Evolutionary conservation across 1,284 basidiomycete species (phyloP), one percentile per base, ranked within the genome.

Genomic region (Cryptococcus floricola): DNA sequence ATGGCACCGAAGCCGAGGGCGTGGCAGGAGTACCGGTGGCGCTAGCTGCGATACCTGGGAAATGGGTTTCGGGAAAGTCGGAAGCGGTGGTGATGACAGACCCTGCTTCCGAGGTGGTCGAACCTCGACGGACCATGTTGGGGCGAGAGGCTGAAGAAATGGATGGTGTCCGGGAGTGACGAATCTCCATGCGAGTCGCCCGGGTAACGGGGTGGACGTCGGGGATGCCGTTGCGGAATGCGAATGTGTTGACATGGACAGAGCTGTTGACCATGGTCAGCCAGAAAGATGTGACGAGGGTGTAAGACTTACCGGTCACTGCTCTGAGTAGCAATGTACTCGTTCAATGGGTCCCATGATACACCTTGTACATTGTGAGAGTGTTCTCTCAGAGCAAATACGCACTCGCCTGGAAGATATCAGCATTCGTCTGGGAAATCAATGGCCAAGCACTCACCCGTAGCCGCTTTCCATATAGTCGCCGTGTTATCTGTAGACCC

Each of bases 401-500:
- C 71, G 47, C 71, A 73, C 62, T 74, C 73, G 34, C 72, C 74
- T 74, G 51, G 5, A 57, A 42, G 25, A 49, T 5, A 28, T 46
- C 38, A 23, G 41, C 41, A 41, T 19, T 41, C 16, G n/a, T 23
- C n/a, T 28, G 2, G 19, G 7, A 19, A n/a, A 13, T 13, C 12
- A 44, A 55, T 16, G 13, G 18, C 14, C 18, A 37, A 39, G 23
- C 7, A 19, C 72, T 63, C 48, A 73, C 72, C 74, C 3, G 71
- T 73, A 9, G 72, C 63, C 7, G 73, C 72, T 53, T 71, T 74
- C 72, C 73, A 75, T 25, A 74, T 72, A 1, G 71, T 75, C 0
- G 93, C 94, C 3, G 88, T 89, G 70, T 98, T 97, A 75, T 98
- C 96, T 4, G 95, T 98, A 67, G 91, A 94, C 9, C 95, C 95